Percentiles rank a stretch among this genome's conserved stretches.
Evolutionary conservation across 1,284 basidiomycete species (phyloP).

Genomic region (Ustilago bromivora): DNA sequence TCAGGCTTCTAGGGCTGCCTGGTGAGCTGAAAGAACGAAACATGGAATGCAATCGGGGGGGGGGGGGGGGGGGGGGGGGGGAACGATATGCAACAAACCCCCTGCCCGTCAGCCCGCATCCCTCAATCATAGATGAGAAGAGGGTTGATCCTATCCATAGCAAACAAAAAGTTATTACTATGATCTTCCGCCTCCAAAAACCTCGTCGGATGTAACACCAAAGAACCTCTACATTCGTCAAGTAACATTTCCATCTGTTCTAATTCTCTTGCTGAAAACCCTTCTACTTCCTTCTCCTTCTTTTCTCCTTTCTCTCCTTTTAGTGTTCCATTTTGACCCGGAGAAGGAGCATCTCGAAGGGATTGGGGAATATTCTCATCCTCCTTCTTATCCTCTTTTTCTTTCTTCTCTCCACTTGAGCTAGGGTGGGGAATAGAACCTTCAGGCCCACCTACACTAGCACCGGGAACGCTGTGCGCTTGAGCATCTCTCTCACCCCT

Average conservation of each 20-base stretch:
- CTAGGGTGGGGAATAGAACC: conserved; percentile 5
- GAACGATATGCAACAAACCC: not conserved
- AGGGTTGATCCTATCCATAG: conserved; percentile 65
- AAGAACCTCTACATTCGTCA: conserved; percentile 54
- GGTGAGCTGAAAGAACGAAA: too few relatives aligned
- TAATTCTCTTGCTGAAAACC: conserved; percentile 56
- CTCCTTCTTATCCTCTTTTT: conserved; percentile 11
- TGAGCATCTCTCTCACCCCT: conserved; percentile 34
- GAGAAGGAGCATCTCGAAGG: conserved; percentile 23
- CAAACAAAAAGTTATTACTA: conserved; percentile 62
- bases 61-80: too few relatives aligned
- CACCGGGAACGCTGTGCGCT: conserved; percentile 46
- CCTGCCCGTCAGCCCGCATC: too few relatives aligned
- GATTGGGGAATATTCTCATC: conserved; percentile 21
- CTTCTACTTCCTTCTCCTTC: conserved; percentile 36
- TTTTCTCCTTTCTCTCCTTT: not conserved
- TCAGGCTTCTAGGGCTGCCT: too few relatives aligned
- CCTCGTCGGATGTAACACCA: conserved; percentile 62
- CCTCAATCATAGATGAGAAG: conserved; percentile 51
- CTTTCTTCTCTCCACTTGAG: conserved; percentile 1
- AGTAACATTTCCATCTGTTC: conserved; percentile 64
- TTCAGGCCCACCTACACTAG: conserved; percentile 46
- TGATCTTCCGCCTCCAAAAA: conserved; percentile 66
- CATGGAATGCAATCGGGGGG: not conserved
- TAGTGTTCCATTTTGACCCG: conserved; percentile 11